These are phyloP conservation scores for Rosa chinensis DNA, from an alignment of 306 rosid species.

Conservation along the genomic window DNA sequence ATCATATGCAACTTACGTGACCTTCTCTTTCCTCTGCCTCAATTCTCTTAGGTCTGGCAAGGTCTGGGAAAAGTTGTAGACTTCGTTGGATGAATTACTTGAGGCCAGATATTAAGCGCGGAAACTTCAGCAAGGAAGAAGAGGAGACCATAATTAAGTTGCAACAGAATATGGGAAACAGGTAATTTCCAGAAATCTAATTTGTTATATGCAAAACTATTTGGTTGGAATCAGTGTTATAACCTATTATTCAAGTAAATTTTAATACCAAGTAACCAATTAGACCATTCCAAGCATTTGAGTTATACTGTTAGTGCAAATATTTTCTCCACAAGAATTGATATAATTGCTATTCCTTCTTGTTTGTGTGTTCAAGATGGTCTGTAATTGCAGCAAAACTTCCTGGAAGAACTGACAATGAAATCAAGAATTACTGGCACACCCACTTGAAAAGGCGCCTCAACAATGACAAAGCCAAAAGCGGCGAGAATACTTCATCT, in stretches of 20 bases:
- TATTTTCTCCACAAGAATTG: background rate
- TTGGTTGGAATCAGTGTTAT: background rate
- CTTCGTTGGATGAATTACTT: slow-evolving; percentile 46
- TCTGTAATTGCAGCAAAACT: slow-evolving; percentile 41
- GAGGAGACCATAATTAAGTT: slow-evolving; percentile 28
- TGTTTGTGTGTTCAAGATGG: slow-evolving; percentile 27
- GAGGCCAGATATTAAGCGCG: slow-evolving; percentile 41
- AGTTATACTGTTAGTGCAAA: background rate
- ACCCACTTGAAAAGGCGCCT: slow-evolving; percentile 30
- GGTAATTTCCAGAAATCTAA: slow-evolving; percentile 14
- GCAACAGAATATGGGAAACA: slow-evolving; percentile 31
- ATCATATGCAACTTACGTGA: background rate
- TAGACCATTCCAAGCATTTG: background rate
- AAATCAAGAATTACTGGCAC: slow-evolving; percentile 44
- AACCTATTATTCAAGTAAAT: background rate
- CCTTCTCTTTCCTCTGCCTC: background rate
- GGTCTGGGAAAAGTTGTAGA: slow-evolving; percentile 45
- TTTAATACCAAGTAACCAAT: background rate
- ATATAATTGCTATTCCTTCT: background rate
- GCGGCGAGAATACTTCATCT: background rate
- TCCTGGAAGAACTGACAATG: slow-evolving; percentile 46
- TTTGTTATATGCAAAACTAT: background rate
- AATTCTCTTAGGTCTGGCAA: slow-evolving; percentile 23
- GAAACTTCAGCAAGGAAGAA: slow-evolving; percentile 36
- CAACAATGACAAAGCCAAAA: background rate